Base-by-base conservation (phyloP, 208 protist genomes). In the Wallacemonas collosoma region DNA sequence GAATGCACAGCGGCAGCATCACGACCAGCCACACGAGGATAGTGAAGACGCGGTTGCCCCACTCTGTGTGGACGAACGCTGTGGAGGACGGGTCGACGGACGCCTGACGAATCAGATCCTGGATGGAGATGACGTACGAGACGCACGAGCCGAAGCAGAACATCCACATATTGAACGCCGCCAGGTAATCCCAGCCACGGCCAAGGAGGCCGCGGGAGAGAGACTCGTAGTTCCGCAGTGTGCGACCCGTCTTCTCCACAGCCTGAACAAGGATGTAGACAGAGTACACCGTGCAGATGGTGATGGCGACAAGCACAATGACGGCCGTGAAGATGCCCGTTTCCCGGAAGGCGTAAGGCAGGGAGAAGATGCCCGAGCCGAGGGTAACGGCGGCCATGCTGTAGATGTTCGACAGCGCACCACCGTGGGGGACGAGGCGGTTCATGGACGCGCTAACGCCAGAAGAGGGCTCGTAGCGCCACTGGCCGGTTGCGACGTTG, bases 121-220 rank as follows among this genome's bases (percentile, higher is more conserved):
- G 81, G 43, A 87, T 83, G 54, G 88, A 87, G 69, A 95, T 93
- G 67, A 96, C 86, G 76, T 96, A 96, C 9, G 80, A 82, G 44
- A 96, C 87, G 51, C 84, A 88, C 11, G 83, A 84, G 62, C 92
- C 92, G 64, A 93, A 96, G 76, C 88, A 93, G 72, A 95, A 93
- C 68, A 94, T 79, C 80, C 87, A 94, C 81, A 91, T 88, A 72
- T 88, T 77, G 56, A 89, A 82, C 17, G 85, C 86, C 0, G 82
- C 82, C 14, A 96, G 68, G 74, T 91, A 87, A 72, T 94, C 92
- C 78, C 82, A 93, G 38, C 84, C 82, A 50, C 72, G 86, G 26
- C 91, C 89, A 36, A 95, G 77, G 11, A 96, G 79, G 12, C 81
- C 79, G 56, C 82, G 82, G 26, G 91, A 74, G 14, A 94, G 80